phyloP scores from a whole-genome alignment of 164 flowering plant species.

The Nymphaea colorata region DNA sequence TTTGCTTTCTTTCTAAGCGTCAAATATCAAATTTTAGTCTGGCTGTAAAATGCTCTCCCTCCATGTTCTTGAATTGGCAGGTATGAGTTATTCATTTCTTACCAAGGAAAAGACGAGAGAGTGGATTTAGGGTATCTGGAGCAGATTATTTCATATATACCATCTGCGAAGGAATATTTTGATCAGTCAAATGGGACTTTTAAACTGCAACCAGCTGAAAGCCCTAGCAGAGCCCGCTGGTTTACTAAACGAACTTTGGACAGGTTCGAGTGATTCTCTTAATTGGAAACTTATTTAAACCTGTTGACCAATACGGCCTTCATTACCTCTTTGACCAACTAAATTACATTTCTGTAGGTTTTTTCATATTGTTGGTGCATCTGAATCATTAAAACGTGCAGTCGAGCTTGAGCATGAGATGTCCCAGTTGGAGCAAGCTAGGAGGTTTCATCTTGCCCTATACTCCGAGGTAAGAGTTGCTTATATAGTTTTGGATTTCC shows the following conservation, averaged over 20 bases:
- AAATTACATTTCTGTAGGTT: slow-evolving; percentile 30
- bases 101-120: slow-evolving; percentile 30
- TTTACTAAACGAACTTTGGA: slow-evolving; percentile 60
- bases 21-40: too few species aligned
- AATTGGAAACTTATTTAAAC: background rate
- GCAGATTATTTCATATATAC: slow-evolving; percentile 37
- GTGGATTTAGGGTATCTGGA: slow-evolving; percentile 47
- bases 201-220: slow-evolving; percentile 38
- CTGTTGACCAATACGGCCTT: background rate
- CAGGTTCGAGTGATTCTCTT: slow-evolving; percentile 31
- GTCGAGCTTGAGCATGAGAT: slow-evolving; percentile 47
- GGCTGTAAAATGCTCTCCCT: background rate
- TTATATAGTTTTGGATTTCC: background rate
- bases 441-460: slow-evolving; percentile 65
- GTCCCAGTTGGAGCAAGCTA: slow-evolving; percentile 73
- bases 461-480: slow-evolving; percentile 40
- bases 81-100: slow-evolving; percentile 47
- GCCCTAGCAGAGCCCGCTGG: slow-evolving; percentile 36
- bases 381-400: slow-evolving; percentile 25
- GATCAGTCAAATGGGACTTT: slow-evolving; percentile 30
- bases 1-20: background rate
- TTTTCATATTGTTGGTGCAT: slow-evolving; percentile 36
- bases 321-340: background rate
- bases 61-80: slow-evolving; percentile 19
- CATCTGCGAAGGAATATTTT: slow-evolving; percentile 20